phyloP scores from a whole-genome alignment of 495 filamentous ascomycete genomes.

The Neohortaea acidophila region DNA sequence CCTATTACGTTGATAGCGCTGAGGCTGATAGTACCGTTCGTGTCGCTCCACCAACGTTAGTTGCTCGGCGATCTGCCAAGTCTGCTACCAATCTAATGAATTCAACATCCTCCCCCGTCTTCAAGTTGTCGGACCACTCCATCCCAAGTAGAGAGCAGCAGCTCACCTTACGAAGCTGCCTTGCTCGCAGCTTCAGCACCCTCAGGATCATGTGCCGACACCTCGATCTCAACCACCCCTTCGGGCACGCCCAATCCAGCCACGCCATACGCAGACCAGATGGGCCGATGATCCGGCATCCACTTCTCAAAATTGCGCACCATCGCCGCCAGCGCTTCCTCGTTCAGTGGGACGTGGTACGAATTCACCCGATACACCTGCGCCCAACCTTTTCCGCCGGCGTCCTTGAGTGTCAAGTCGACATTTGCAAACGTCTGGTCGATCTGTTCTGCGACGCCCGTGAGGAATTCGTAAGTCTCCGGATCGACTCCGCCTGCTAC shows the following conservation, averaged over 20 bases:
- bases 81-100: too few relatives aligned
- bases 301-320: constrained; percentile 34
- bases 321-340: constrained; percentile 30
- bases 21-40: too few relatives aligned
- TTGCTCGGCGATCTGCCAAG: too few relatives aligned
- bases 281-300: constrained; percentile 35
- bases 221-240: constrained; percentile 46
- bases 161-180: too few relatives aligned
- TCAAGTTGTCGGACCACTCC: too few relatives aligned
- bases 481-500: background rate
- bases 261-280: constrained; percentile 38
- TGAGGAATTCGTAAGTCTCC: background rate
- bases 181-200: too few relatives aligned
- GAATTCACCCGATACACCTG: constrained; percentile 39
- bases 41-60: too few relatives aligned
- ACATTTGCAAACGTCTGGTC: constrained; percentile 42
- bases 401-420: constrained; percentile 31
- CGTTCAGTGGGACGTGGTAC: constrained; percentile 29
- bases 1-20: too few relatives aligned
- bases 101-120: too few relatives aligned
- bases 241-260: constrained; percentile 28
- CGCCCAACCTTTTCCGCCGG: constrained; percentile 42
- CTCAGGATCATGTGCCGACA: constrained; percentile 11
- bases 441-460: constrained; percentile 34
- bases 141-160: too few relatives aligned